These are phyloP conservation scores for Hypericum androsaemum DNA, from an alignment of 345 rosid species.

Conservation along the genomic window DNA sequence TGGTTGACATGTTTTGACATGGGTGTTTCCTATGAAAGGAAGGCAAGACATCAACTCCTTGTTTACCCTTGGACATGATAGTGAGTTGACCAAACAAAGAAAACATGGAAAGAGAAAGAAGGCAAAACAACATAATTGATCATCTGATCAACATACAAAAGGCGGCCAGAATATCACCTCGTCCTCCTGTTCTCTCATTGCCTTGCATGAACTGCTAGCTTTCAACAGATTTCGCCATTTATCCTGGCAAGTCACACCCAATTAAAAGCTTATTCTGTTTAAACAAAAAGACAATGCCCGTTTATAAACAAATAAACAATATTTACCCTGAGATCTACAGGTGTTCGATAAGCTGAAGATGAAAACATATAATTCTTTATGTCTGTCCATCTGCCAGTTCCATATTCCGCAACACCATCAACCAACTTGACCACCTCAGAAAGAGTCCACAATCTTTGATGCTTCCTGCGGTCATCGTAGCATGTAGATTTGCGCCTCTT, in stretches of 20 bases:
- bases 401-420: conserved; percentile 77
- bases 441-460: conserved; percentile 81
- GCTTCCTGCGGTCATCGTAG: conserved; percentile 59
- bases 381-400: conserved; percentile 92
- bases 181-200: conserved; percentile 19
- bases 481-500: conserved; percentile 16
- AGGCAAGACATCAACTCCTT: too few relatives aligned
- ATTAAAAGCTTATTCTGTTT: conserved; percentile 12
- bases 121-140: too few relatives aligned
- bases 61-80: too few relatives aligned
- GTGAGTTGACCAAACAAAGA: too few relatives aligned
- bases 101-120: too few relatives aligned
- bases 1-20: too few relatives aligned
- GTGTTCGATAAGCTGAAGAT: conserved; percentile 63
- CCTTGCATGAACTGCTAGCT: conserved; percentile 33
- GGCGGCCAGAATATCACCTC: conserved; percentile 33
- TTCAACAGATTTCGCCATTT: conserved; percentile 92
- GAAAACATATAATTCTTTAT: conserved; percentile 61
- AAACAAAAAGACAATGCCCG: conserved; percentile 5
- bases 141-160: too few relatives aligned
- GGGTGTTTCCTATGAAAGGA: too few relatives aligned
- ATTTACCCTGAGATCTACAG: conserved; percentile 82
- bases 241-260: conserved; percentile 38
- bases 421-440: conserved; percentile 65
- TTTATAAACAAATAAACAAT: conserved; percentile 5